Evolutionary conservation across 2,329 filamentous ascomycete genomes (phyloP), one percentile per base, ranked within the genome.

Genomic region (Xylaria multiplex): DNA sequence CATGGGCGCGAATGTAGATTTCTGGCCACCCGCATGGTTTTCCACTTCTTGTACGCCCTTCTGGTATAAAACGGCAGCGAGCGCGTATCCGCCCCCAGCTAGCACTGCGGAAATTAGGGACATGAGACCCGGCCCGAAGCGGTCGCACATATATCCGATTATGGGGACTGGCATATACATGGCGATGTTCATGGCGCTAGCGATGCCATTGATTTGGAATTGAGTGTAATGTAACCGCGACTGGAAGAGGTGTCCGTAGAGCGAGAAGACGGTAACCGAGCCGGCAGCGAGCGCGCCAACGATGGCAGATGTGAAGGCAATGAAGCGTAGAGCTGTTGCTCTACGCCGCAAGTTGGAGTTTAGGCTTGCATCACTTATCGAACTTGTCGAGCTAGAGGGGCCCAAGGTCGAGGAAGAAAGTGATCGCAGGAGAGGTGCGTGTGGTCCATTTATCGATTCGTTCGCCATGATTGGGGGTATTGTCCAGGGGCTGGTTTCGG

Each of bases 141-240:
- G 91, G 79, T 99, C 96, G 83, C 95, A 98, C 57, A 97, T 82
- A 79, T 95, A 97, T 43, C 96, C 96, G 73, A 97, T 91, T 46
- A 96, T 73, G 2, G 95, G 92, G 2, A 98, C 93, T n/a, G 93
- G 92, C 5, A 97, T 85, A 80, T 99, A 99, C 82, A 97, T 90
- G 43, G 92, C 90, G 45, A 98, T 82, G 77, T 94, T 95, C 62
- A 93, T 93, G 16, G 91, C 90, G 72, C 96, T 96, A 67, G 93
- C 91, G 52, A 97, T 74, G 53, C 90, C 88, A 79, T 98, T 98
- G 79, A 99, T 93, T 78, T 96, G 92, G 68, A 96, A 87, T 80
- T 99, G 96, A 2, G 90, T 91, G 80, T 98, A 99, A 75, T 89
- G 91, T 58, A 99, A 85, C 50, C 90, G 89, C 62, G 91, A 90